These are phyloP conservation scores for Dalbergia cultrata DNA, from an alignment of 306 rosid species.

Conservation along the genomic window DNA sequence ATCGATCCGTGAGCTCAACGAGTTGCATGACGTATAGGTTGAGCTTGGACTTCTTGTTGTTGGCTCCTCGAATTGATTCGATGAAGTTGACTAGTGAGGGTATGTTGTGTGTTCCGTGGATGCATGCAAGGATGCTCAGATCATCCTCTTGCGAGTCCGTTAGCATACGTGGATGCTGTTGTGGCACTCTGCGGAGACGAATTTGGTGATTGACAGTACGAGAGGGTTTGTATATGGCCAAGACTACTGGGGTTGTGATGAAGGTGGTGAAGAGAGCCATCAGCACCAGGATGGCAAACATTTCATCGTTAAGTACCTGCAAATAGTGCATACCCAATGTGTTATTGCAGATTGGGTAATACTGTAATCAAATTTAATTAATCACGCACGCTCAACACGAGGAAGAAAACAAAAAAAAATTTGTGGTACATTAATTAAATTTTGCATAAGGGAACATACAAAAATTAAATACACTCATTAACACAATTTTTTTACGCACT, in stretches of 20 bases:
- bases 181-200: not conserved
- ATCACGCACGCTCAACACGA: not conserved
- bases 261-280: conserved; percentile 63
- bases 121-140: conserved; percentile 57
- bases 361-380: not conserved
- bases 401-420: not conserved
- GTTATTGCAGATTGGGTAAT: too few species aligned
- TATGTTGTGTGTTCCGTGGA: conserved; percentile 50
- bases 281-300: conserved; percentile 55
- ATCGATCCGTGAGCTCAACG: conserved; percentile 51
- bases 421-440: too few species aligned
- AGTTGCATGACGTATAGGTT: conserved; percentile 56
- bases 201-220: conserved; percentile 9
- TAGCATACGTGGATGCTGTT: not conserved
- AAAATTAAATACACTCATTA: not conserved
- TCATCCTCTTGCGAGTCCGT: conserved; percentile 24
- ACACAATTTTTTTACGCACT: not conserved
- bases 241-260: conserved; percentile 54
- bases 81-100: conserved; percentile 51
- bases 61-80: conserved; percentile 42
- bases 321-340: too few species aligned
- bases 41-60: conserved; percentile 25
- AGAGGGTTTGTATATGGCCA: conserved; percentile 51
- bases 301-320: conserved; percentile 56
- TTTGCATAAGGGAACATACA: too few species aligned